Conservation (phyloP, 179 eudicot species). For the Beta corolliflora region DNA sequence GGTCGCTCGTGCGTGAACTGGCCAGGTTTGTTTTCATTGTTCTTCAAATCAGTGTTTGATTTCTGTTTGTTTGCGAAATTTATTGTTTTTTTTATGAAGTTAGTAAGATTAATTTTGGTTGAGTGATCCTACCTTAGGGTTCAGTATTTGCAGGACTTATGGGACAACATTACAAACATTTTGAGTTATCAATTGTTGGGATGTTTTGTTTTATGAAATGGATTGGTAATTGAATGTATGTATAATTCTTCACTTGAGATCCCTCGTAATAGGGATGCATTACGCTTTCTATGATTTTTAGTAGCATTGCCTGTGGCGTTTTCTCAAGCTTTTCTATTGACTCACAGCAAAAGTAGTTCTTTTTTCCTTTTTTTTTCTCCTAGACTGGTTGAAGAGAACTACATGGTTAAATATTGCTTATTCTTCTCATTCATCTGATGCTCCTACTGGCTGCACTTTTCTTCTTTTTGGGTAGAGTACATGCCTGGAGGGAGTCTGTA, state of each 20-base stretch:
- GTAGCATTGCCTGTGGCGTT: not conserved
- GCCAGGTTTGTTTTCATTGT: no score
- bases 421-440: slow-evolving; percentile 17
- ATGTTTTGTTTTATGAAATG: no score
- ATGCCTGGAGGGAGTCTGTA: slow-evolving; percentile 90
- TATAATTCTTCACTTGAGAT: not conserved
- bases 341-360: not conserved
- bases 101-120: no score
- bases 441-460: slow-evolving; percentile 21
- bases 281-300: not conserved
- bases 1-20: no score
- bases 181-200: no score
- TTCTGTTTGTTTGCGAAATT: no score
- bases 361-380: not conserved
- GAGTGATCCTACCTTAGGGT: no score
- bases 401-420: not conserved
- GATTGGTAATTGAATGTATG: no score
- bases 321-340: not conserved
- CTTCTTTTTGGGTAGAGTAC: slow-evolving; percentile 67
- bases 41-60: no score
- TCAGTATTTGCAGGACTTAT: no score
- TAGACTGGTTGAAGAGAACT: not conserved
- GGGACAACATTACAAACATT: no score
- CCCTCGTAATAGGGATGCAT: not conserved
- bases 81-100: no score